Percentiles rank a stretch among this genome's conserved stretches.
Evolutionary conservation across 495 filamentous ascomycete species (phyloP).

Genomic region (Aspergillus asperescens): DNA sequence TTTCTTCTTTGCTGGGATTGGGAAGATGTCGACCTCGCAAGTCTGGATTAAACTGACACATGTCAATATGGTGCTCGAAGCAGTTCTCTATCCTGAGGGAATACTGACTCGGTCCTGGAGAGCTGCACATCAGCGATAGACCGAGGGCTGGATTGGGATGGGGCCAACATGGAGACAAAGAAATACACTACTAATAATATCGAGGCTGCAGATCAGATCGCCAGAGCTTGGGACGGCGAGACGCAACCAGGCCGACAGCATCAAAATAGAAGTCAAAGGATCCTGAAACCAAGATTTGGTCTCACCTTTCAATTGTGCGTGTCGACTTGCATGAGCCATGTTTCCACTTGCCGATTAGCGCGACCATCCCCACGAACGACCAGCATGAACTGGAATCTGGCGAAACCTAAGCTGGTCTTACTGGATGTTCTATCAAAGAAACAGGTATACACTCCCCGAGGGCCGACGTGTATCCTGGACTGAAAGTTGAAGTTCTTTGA

Average conservation of each 20-base stretch:
- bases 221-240: conserved; percentile 27
- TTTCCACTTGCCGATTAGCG: conserved; percentile 1
- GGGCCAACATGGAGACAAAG: neutral
- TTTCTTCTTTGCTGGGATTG: neutral
- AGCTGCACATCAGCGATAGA: neutral
- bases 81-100: neutral
- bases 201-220: conserved; percentile 39
- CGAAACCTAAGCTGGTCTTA: neutral
- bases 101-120: neutral
- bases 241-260: neutral
- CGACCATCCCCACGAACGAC: conserved; percentile 4
- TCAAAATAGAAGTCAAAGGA: neutral
- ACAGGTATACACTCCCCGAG: neutral
- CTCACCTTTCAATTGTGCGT: neutral
- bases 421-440: neutral
- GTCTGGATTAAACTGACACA: neutral
- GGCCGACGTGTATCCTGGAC: no score
- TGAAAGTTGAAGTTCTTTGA: neutral
- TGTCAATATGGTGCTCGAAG: neutral
- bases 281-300: neutral
- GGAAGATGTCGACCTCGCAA: neutral
- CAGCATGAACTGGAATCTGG: neutral
- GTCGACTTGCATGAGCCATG: conserved; percentile 5
- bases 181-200: neutral
- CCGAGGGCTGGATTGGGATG: neutral